Conservation (phyloP, 1,284 basidiomycete genomes). For the Butyriboletus appendiculatus region DNA sequence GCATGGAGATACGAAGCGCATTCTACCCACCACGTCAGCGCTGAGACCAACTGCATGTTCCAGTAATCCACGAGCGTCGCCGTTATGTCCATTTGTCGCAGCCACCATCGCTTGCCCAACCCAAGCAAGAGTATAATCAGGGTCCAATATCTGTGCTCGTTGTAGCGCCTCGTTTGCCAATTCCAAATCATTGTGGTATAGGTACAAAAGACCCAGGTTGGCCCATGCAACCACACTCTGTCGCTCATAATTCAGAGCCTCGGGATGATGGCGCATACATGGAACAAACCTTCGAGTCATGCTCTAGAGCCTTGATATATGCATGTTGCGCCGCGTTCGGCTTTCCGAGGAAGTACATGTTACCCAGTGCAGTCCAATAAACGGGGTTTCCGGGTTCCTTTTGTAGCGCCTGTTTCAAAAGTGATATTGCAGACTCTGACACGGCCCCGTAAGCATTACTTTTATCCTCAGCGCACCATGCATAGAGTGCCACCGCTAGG, state of each 20-base stretch:
- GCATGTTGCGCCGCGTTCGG: constrained; percentile 86
- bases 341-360: constrained; percentile 68
- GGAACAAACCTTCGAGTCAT: constrained; percentile 69
- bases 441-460: constrained; percentile 35
- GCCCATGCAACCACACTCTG: constrained; percentile 84
- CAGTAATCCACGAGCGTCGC: constrained; percentile 71
- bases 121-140: constrained; percentile 92
- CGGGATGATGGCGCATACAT: background rate
- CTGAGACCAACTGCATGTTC: constrained; percentile 82
- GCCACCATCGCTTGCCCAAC: constrained; percentile 90
- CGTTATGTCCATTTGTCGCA: constrained; percentile 59
- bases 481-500: constrained; percentile 68
- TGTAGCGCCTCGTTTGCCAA: constrained; percentile 88
- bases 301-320: constrained; percentile 88
- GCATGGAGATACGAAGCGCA: background rate
- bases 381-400: constrained; percentile 72
- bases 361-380: constrained; percentile 85
- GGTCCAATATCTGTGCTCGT: constrained; percentile 89
- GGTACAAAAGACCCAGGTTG: constrained; percentile 88
- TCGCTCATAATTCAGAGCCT: constrained; percentile 12
- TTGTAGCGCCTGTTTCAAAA: constrained; percentile 76
- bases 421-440: constrained; percentile 58
- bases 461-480: constrained; percentile 43
- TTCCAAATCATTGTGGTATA: constrained; percentile 79
- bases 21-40: constrained; percentile 61